These are phyloP conservation scores for Didymella keratinophila DNA, from an alignment of 2,329 filamentous ascomycete genomes.

Conservation along the genomic window DNA sequence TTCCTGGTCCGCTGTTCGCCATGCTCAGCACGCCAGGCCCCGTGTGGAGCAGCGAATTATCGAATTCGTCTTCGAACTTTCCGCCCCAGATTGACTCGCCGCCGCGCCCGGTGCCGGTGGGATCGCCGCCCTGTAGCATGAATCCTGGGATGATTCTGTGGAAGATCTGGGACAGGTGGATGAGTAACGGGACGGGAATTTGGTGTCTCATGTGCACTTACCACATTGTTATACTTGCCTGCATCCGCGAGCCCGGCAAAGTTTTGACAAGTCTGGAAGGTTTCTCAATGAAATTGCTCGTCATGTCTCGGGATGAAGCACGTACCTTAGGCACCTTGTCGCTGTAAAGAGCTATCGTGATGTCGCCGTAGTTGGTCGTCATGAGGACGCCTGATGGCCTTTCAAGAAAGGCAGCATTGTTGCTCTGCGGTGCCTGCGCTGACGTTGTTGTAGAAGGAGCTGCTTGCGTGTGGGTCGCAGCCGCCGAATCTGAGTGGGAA, in stretches of 20 bases:
- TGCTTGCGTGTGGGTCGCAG: conserved; percentile 1
- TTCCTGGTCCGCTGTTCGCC: conserved; percentile 92
- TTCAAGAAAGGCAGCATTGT: not conserved
- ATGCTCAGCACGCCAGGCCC: conserved; percentile 91
- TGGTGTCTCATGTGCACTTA: not conserved
- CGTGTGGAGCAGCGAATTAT: conserved; percentile 80
- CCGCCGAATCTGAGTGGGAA: not conserved
- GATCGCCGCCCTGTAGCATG: conserved; percentile 96
- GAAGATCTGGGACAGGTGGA: conserved; percentile 62
- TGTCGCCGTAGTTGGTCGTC: conserved; percentile 69
- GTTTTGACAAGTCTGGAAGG: conserved; percentile 74
- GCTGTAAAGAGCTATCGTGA: conserved; percentile 89
- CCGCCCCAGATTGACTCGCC: conserved; percentile 90
- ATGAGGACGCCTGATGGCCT: conserved; percentile 8
- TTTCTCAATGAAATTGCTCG: not conserved
- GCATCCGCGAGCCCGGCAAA: conserved; percentile 80
- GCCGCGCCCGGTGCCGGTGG: conserved; percentile 90
- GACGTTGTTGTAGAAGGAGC: conserved; percentile 2
- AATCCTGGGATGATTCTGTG: conserved; percentile 95
- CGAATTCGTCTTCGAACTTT: conserved; percentile 93
- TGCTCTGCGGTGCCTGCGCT: conserved; percentile 7
- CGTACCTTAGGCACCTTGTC: conserved; percentile 75
- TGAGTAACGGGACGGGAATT: too few species aligned
- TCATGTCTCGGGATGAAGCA: not conserved
- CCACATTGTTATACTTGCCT: conserved; percentile 84